Evolutionary conservation across 768 basidiomycete species (phyloP).

Genomic region (Cystobasidium tubakii): DNA sequence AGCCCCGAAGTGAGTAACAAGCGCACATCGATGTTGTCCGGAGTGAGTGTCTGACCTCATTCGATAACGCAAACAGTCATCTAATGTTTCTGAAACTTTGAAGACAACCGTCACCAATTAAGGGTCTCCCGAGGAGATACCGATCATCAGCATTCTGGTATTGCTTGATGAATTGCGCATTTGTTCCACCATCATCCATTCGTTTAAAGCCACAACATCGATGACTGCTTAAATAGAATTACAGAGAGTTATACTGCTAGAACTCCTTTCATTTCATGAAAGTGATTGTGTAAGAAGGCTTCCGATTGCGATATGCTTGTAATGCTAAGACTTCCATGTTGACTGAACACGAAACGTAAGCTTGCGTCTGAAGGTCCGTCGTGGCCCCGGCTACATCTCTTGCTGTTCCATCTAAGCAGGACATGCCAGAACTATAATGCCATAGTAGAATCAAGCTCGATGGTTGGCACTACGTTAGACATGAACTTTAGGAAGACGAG

Average conservation of each 20-base stretch:
- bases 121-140: neutral
- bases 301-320: no score
- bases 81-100: conserved; percentile 15
- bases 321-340: no score
- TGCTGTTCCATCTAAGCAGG: no score
- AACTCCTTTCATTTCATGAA: no score
- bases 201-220: neutral
- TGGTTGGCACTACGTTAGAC: conserved; percentile 35
- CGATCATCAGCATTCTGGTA: neutral
- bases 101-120: conserved; percentile 14
- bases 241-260: neutral
- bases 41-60: conserved; percentile 9
- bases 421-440: conserved; percentile 15
- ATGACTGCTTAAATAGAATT: neutral
- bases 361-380: no score
- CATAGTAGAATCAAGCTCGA: conserved; percentile 30
- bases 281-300: no score
- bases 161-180: neutral
- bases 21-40: conserved; percentile 1
- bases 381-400: no score
- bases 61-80: neutral
- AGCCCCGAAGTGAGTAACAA: conserved; percentile 25
- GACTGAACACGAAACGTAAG: no score
- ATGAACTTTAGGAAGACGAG: conserved; percentile 92
- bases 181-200: neutral